Percentiles rank a stretch among this genome's conserved stretches.
Evolutionary conservation across 2,329 filamentous ascomycete species (phyloP).

Genomic region (Alternaria tenuissima): DNA sequence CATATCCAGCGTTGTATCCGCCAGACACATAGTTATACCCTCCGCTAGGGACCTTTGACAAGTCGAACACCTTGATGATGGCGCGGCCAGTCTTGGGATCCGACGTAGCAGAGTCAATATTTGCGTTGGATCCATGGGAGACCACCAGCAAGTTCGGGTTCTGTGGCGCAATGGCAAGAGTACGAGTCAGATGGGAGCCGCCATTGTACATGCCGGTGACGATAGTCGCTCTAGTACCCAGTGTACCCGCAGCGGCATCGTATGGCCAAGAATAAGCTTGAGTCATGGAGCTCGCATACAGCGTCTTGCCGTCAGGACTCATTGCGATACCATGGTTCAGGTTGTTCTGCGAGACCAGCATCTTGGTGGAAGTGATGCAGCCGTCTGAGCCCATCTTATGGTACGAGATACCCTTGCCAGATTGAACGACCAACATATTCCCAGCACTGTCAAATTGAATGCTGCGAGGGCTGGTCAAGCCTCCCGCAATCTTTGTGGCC

Average conservation of each 20-base stretch:
- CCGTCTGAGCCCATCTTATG: constrained; percentile 40
- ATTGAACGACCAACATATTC: constrained; percentile 47
- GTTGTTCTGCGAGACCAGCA: constrained; percentile 41
- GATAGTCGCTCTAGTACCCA: constrained; percentile 63
- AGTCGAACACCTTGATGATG: constrained; percentile 70
- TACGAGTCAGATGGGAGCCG: constrained; percentile 70
- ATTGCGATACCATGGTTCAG: constrained; percentile 62
- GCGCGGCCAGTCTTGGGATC: constrained; percentile 64
- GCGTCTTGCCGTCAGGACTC: constrained; percentile 56
- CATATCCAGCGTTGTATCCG: constrained; percentile 66
- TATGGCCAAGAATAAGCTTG: constrained; percentile 71
- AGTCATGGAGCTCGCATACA: constrained; percentile 64
- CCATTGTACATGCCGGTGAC: constrained; percentile 65
- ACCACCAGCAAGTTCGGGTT: constrained; percentile 67
- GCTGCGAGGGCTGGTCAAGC: constrained; percentile 41
- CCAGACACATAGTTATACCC: constrained; percentile 61
- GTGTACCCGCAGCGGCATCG: constrained; percentile 58
- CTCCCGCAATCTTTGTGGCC: constrained; percentile 43
- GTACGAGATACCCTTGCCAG: constrained; percentile 46
- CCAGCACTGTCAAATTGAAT: constrained; percentile 44
- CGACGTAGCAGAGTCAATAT: constrained; percentile 65
- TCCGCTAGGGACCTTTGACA: constrained; percentile 51
- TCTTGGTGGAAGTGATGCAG: constrained; percentile 44
- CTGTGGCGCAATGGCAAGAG: constrained; percentile 67
- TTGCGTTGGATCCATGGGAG: constrained; percentile 69